phyloP scores from a whole-genome alignment of 208 protist genomes.

The Acanthamoeba lenticulata region DNA sequence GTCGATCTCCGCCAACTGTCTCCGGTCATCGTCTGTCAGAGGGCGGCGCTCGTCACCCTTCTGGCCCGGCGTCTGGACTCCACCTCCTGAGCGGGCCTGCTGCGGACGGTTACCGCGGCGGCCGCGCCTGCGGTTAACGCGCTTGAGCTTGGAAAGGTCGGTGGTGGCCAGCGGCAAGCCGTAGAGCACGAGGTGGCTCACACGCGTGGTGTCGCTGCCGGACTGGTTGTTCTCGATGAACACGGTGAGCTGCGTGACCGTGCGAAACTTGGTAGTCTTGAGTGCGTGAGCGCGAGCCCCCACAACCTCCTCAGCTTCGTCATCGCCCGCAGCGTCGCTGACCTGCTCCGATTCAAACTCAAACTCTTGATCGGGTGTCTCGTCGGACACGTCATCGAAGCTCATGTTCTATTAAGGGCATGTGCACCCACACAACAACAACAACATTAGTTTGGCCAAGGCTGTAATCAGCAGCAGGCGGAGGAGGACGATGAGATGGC shows the following conservation, averaged over 20 bases:
- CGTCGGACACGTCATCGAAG: constrained; percentile 9
- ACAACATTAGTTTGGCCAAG: no score
- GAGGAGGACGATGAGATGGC: background rate
- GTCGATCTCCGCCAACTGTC: background rate
- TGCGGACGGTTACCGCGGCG: background rate
- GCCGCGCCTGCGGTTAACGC: background rate
- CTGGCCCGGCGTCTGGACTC: background rate
- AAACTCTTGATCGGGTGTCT: background rate
- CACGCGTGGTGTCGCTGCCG: background rate
- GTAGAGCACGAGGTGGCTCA: constrained; percentile 32
- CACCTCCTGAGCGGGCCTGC: background rate
- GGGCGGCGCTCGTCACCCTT: background rate
- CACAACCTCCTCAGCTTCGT: background rate
- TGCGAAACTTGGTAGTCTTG: constrained; percentile 27
- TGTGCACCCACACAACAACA: background rate
- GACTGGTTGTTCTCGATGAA: constrained; percentile 38
- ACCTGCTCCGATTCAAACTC: background rate
- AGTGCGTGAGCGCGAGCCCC: background rate
- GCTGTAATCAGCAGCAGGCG: background rate
- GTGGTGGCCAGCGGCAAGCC: background rate
- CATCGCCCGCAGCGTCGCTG: background rate
- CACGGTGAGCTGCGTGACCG: constrained; percentile 11
- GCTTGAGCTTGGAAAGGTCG: constrained; percentile 46
- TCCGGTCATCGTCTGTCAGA: background rate
- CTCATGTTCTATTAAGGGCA: background rate